Evolutionary conservation across 495 filamentous ascomycete species (phyloP), one percentile per base, ranked within the genome.

Genomic region (Letharia lupina): DNA sequence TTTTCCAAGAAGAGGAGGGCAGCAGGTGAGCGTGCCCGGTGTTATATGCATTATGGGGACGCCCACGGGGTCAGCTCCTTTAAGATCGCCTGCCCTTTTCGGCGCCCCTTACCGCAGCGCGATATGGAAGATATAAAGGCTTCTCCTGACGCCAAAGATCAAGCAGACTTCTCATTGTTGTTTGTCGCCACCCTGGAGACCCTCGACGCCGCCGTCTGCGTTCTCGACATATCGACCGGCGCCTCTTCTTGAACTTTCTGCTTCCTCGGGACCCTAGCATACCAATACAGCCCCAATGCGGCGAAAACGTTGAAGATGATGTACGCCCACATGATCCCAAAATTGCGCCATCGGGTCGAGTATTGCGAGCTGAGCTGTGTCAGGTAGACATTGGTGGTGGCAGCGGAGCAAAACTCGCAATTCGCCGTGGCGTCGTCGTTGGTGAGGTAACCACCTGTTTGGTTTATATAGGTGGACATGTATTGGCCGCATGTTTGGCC

Each of bases 241-340:
- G 69, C 67, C 56, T 69, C 74, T 70, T 81, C 75, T 72, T 80
- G 79, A 63, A 73, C 72, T 59, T 82, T 79, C 70, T 77, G 79
- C 67, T 79, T 84, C 82, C 91, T 92, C 20, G 90, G 89, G 61
- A 96, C 88, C 9, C 91, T 79, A 10, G 83, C 81, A 62, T 92
- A 73, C 88, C 89, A 96, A 76, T 96, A 96, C 23, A 96, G 72
- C 52, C 82, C 78, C 28, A 93, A 72, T 0, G 90, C 91, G 33
- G 74, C 86, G n/a, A 77, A 70, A 65, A 92, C 75, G 73, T 96
- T 96, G 76, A 94, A 90, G n/a, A 81, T 75, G 63, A 93, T 80
- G 70, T 86, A 95, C 1, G 77, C 85, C 75, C 81, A 93, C 68
- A 88, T 73, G 39, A 89, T 75, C 16, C 88, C 89, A 66, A 91